A percentile compares a stretch with the other conserved stretches of the same genome.
phyloP scores from a whole-genome alignment of 257 asterid genomes.

The Gardenia jasminoides region DNA sequence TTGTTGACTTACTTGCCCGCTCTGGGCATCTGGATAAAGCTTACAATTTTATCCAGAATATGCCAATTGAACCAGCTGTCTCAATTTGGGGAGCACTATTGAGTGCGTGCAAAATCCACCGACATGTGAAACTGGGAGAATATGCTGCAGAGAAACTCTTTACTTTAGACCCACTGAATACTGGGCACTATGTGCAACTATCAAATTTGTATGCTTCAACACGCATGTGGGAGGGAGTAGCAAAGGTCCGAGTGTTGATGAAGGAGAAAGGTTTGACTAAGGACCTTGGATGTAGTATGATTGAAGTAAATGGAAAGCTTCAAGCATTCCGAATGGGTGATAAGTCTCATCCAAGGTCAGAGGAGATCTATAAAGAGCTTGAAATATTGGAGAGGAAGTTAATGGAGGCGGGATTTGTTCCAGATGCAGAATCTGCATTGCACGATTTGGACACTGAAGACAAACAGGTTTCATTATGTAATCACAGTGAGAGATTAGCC shows the following conservation, averaged over 20 bases:
- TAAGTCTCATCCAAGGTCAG: slow-evolving; percentile 39
- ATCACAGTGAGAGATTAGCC: slow-evolving; percentile 52
- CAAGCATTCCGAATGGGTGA: slow-evolving; percentile 48
- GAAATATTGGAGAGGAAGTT: slow-evolving; percentile 36
- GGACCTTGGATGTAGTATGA: slow-evolving; percentile 43
- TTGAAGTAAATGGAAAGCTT: slow-evolving; percentile 48
- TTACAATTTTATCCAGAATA: slow-evolving; percentile 33
- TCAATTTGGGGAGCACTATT: slow-evolving; percentile 76
- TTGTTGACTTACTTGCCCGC: slow-evolving; percentile 61
- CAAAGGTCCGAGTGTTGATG: slow-evolving; percentile 44
- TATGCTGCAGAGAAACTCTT: slow-evolving; percentile 53
- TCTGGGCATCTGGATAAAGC: slow-evolving; percentile 52
- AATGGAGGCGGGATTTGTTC: slow-evolving; percentile 35
- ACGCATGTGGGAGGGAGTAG: slow-evolving; percentile 55
- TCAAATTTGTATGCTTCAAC: slow-evolving; percentile 64
- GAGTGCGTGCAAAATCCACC: slow-evolving; percentile 54
- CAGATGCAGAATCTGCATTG: slow-evolving; percentile 42
- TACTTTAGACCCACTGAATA: slow-evolving; percentile 37
- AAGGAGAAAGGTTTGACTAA: slow-evolving; percentile 44
- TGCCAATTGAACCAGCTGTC: slow-evolving; percentile 50
- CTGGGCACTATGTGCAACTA: slow-evolving; percentile 63
- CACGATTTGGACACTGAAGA: slow-evolving; percentile 48
- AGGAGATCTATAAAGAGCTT: slow-evolving; percentile 37
- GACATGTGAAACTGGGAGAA: slow-evolving; percentile 44
- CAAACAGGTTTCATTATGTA: slow-evolving; percentile 34